Evolutionary conservation across 768 basidiomycete species (phyloP).

Genomic region (Crassisporium funariophilum): DNA sequence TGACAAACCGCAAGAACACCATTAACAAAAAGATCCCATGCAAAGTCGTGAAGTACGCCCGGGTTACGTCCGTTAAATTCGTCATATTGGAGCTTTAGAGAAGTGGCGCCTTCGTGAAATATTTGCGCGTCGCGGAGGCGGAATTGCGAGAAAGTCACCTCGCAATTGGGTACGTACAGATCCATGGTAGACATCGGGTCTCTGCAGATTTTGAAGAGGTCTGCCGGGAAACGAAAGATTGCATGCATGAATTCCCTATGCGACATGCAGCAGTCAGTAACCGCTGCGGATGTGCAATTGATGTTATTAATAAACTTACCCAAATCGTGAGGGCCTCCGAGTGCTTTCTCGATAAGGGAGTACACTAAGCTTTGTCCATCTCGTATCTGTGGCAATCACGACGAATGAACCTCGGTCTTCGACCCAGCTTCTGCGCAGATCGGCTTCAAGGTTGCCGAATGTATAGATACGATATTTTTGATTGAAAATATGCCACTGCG

Average conservation of each 20-base stretch:
- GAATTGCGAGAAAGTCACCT: constrained; percentile 45
- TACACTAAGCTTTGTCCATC: constrained; percentile 37
- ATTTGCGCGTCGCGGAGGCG: constrained; percentile 45
- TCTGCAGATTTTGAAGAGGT: constrained; percentile 24
- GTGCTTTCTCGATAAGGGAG: constrained; percentile 10
- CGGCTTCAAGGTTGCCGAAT: constrained; percentile 38
- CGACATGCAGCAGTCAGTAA: not conserved
- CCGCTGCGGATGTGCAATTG: not conserved
- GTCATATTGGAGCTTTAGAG: constrained; percentile 18
- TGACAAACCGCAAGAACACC: not conserved
- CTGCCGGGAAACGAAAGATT: constrained; percentile 30
- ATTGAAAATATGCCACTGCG: constrained; percentile 40
- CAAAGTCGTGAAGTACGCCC: constrained; percentile 15
- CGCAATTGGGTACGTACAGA: constrained; percentile 35
- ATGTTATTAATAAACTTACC: constrained; percentile 5
- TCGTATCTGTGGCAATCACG: constrained; percentile 38
- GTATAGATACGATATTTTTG: constrained; percentile 37
- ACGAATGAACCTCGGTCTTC: constrained; percentile 40
- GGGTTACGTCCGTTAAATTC: constrained; percentile 12
- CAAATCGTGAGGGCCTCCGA: constrained; percentile 4
- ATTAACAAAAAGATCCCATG: constrained; percentile 19
- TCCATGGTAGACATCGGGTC: constrained; percentile 37
- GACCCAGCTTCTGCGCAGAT: constrained; percentile 39
- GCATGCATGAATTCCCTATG: constrained; percentile 20
- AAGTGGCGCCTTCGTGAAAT: constrained; percentile 30